These are phyloP conservation scores for Leccinum barrowsii DNA, from an alignment of 768 basidiomycete genomes.

Conservation along the genomic window DNA sequence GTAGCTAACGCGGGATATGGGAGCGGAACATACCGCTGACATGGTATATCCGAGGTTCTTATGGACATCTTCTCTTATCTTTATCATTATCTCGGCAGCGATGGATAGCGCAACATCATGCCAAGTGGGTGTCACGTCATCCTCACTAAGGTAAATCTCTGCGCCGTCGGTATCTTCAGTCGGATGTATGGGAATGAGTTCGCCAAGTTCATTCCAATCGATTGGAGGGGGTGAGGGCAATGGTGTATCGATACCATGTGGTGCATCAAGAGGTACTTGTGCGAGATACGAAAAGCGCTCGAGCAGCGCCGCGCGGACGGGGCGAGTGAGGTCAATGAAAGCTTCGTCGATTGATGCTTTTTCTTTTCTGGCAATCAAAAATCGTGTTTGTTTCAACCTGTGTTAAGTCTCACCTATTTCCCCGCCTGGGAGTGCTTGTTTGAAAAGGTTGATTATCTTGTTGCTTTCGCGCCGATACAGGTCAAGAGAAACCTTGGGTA, in stretches of 20 bases:
- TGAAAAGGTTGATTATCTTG: conserved; percentile 83
- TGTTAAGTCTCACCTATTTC: conserved; percentile 64
- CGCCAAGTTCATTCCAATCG: conserved; percentile 57
- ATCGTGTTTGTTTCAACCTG: background rate
- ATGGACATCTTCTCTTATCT: conserved; percentile 64
- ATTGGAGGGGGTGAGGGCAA: conserved; percentile 71
- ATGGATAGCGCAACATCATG: conserved; percentile 89
- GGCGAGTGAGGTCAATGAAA: conserved; percentile 86
- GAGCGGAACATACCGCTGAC: conserved; percentile 63
- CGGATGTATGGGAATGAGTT: conserved; percentile 55
- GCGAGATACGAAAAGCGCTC: conserved; percentile 75
- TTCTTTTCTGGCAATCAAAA: conserved; percentile 45
- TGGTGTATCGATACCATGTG: conserved; percentile 68
- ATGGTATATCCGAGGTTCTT: conserved; percentile 85
- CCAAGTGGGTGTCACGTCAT: conserved; percentile 60
- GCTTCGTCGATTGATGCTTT: conserved; percentile 98
- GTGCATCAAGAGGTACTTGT: conserved; percentile 62
- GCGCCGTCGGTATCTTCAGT: conserved; percentile 19
- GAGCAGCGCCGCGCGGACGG: conserved; percentile 73
- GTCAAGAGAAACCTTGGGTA: conserved; percentile 78
- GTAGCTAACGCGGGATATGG: background rate
- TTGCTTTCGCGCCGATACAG: conserved; percentile 87
- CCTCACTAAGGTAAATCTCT: conserved; percentile 18
- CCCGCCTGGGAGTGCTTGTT: conserved; percentile 69
- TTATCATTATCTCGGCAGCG: conserved; percentile 83